Conservation (phyloP, 2,329 filamentous ascomycete genomes). For the Fusarium heterosporum region DNA sequence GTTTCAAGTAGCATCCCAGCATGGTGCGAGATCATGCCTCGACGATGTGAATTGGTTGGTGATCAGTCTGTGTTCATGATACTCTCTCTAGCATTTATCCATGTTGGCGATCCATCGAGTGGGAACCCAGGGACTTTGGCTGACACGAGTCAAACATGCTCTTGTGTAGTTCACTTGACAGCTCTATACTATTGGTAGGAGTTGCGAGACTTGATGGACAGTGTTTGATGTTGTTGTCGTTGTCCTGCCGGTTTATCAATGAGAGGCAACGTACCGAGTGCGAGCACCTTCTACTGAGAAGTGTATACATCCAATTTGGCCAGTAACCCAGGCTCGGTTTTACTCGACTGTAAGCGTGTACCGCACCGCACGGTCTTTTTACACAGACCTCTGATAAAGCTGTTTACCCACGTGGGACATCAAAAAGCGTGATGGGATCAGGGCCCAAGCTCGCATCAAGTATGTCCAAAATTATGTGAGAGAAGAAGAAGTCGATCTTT, state of each 20-base stretch:
- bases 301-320: background rate
- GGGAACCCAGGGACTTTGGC: constrained; percentile 32
- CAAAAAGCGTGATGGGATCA: background rate
- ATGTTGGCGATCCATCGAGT: constrained; percentile 43
- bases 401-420: constrained; percentile 31
- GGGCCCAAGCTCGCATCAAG: constrained; percentile 1
- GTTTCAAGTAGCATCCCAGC: constrained; percentile 45
- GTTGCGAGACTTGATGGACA: constrained; percentile 8
- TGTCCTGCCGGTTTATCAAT: background rate
- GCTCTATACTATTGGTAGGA: constrained; percentile 6
- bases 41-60: constrained; percentile 43
- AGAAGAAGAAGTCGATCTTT: background rate
- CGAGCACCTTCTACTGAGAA: background rate
- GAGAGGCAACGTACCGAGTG: background rate
- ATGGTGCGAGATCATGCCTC: constrained; percentile 47
- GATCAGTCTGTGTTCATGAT: constrained; percentile 31
- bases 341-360: constrained; percentile 7
- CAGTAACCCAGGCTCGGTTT: background rate
- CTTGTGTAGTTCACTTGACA: constrained; percentile 4
- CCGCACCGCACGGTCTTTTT: constrained; percentile 28
- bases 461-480: background rate
- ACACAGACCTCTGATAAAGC: constrained; percentile 29
- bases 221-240: constrained; percentile 15
- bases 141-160: constrained; percentile 21
- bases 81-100: constrained; percentile 37